Evolutionary conservation across 2,329 filamentous ascomycete species (phyloP), one percentile per base, ranked within the genome.

Genomic region (Hymenoscyphus scutula): DNA sequence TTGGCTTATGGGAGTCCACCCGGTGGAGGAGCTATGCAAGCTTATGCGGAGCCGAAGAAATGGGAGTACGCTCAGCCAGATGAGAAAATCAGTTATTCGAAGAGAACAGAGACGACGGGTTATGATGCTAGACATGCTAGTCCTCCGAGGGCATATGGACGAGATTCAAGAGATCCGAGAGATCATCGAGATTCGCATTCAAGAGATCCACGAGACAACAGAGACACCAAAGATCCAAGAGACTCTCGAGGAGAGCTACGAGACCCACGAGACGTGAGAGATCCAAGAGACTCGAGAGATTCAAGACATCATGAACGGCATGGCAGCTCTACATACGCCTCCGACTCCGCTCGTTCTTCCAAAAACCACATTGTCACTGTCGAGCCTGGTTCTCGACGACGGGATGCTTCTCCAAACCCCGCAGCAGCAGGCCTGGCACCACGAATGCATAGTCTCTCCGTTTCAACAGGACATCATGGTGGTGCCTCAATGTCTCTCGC

Each of bases 401-500:
- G 69, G 27, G 69, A 71, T 27, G 37, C 68, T 17, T 70, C 72
- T 11, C 69, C 69, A 5, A 61, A 58, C 13, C 65, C 68, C 11
- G 53, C 27, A 17, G 19, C 34, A 19, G 38, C 25, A 1, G 65
- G 65, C n/a, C 62, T 74, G 55, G 63, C 63, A 13, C 67, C 70
- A 41, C 62, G 71, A 58, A 72, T 74, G 69, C 67, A 71, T 41
- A 69, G 68, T 17, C 67, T 74, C 4, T 71, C 68, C 11, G 69
- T 74, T 4, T 73, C 66, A 5, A 70, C 70, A 4, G 68, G 68
- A 1, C 70, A 70, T 37, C 70, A 72, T 41, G 67, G 65, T 5
- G 64, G 65, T 17, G 69, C 69, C 17, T 56, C 69, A 19, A 80
- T 83, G 41, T 72, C 68, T 13, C 74, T 86, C 1, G 78, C 83